Evolutionary conservation across 441 rosid species (phyloP).

Genomic region (Adansonia rubrostipa): DNA sequence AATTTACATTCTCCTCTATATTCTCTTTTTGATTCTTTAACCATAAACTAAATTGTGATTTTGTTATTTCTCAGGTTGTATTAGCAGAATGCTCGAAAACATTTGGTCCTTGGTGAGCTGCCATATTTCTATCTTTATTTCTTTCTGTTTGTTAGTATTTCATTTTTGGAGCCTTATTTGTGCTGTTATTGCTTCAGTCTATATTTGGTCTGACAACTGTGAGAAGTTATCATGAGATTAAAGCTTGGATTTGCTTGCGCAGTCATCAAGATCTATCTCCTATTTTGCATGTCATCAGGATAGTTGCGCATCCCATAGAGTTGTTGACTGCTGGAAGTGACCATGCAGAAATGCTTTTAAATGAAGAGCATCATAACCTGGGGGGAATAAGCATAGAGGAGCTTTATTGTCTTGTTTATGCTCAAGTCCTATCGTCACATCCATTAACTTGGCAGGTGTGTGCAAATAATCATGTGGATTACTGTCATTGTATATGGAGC

Average conservation of each 20-base stretch:
- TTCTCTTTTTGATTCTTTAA: not conserved
- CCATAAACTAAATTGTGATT: constrained; percentile 12
- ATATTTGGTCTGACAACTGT: not conserved
- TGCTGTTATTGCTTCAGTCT: not conserved
- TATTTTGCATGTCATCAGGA: constrained; percentile 53
- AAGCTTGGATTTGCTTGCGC: constrained; percentile 20
- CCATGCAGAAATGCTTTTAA: constrained; percentile 73
- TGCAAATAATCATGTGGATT: constrained; percentile 6
- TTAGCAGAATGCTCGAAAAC: constrained; percentile 88
- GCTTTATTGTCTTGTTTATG: constrained; percentile 88
- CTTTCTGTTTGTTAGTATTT: not conserved
- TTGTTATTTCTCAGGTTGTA: constrained; percentile 65
- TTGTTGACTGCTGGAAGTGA: constrained; percentile 80
- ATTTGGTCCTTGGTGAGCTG: constrained; percentile 87
- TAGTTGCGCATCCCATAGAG: constrained; percentile 91
- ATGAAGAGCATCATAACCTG: constrained; percentile 65
- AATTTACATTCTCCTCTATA: constrained; percentile 12
- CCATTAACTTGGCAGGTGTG: constrained; percentile 95
- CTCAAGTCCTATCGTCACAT: constrained; percentile 94
- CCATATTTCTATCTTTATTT: constrained; percentile 19
- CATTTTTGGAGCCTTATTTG: constrained; percentile 5
- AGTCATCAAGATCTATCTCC: constrained; percentile 15
- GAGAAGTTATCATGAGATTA: constrained; percentile 10
- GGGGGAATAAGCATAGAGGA: constrained; percentile 85
- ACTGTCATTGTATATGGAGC: not conserved